Evolutionary conservation across 331 rosid species (phyloP).

Genomic region (Dryas integrifolia): DNA sequence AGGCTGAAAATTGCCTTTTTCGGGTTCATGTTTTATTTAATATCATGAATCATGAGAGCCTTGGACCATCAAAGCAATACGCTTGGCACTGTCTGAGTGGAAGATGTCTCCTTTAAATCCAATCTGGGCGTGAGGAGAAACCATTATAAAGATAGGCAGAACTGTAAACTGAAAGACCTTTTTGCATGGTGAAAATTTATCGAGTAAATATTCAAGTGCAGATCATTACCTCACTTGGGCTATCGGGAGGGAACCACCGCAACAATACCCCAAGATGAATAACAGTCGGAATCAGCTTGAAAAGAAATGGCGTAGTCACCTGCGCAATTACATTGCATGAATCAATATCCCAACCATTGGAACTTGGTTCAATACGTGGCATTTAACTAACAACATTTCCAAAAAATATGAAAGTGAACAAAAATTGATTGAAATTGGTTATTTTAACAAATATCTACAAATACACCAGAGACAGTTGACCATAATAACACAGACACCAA

Average conservation of each 20-base stretch:
- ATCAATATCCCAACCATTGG: slow-evolving; percentile 2
- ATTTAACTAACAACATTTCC: neutral
- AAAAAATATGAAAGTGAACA: neutral
- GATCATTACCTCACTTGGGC: slow-evolving; percentile 58
- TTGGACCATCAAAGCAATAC: slow-evolving; percentile 63
- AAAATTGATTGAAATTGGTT: neutral
- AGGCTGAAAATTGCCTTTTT: slow-evolving; percentile 35
- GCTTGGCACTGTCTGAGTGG: slow-evolving; percentile 74
- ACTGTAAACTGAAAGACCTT: neutral
- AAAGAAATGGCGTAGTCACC: slow-evolving; percentile 98
- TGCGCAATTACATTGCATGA: slow-evolving; percentile 30
- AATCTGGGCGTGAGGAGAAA: slow-evolving; percentile 62
- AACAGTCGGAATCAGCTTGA: slow-evolving; percentile 89
- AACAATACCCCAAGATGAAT: slow-evolving; percentile 74
- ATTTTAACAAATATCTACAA: neutral
- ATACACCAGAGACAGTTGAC: neutral
- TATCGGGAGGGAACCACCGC: slow-evolving; percentile 84
- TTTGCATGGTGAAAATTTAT: slow-evolving; percentile 7
- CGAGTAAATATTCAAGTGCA: neutral
- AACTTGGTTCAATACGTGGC: too few species aligned
- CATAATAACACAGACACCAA: neutral
- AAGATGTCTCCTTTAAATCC: slow-evolving; percentile 66
- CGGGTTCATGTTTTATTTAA: slow-evolving; percentile 37
- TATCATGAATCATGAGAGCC: slow-evolving; percentile 73
- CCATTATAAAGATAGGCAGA: slow-evolving; percentile 30